Conservation (phyloP, 176 grass and related monocot genomes). For the Echinochloa phyllopogon region DNA sequence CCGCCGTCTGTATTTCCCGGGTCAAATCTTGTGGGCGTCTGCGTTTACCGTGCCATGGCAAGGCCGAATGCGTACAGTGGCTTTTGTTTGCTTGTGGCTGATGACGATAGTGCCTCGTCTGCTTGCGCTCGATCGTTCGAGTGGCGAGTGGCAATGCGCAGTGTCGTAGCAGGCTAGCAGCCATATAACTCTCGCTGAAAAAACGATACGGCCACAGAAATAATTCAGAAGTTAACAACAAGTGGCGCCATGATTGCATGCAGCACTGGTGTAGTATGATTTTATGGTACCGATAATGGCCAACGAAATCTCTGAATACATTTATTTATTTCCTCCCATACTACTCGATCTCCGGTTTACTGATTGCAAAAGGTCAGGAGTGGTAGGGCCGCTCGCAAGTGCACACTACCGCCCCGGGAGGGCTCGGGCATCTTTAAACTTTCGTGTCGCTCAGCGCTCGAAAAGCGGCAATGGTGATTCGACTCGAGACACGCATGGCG, state of each 20-base stretch:
- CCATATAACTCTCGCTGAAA: too few relatives aligned
- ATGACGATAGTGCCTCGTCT: background rate
- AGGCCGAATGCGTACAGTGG: background rate
- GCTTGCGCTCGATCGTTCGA: background rate
- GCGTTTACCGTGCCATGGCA: background rate
- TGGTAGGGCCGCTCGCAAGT: background rate
- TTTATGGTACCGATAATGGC: background rate
- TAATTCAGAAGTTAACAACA: background rate
- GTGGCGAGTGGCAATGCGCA: background rate
- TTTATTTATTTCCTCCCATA: background rate
- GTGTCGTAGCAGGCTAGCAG: too few relatives aligned
- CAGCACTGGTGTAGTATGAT: background rate
- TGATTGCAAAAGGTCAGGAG: background rate
- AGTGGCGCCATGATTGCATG: background rate
- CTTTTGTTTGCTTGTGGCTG: background rate
- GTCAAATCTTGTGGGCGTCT: conserved; percentile 16
- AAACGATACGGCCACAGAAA: background rate
- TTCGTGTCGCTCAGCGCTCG: background rate
- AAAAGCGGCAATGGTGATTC: background rate
- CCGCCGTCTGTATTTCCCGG: background rate
- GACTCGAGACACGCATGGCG: background rate
- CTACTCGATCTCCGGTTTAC: too few relatives aligned
- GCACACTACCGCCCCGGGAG: background rate
- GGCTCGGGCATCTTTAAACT: background rate
- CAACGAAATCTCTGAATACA: background rate